A percentile compares a stretch with the other conserved stretches of the same genome.
Evolutionary conservation across 192 early-diverging fungal species (phyloP).

Genomic region (Coemansia sp.): DNA sequence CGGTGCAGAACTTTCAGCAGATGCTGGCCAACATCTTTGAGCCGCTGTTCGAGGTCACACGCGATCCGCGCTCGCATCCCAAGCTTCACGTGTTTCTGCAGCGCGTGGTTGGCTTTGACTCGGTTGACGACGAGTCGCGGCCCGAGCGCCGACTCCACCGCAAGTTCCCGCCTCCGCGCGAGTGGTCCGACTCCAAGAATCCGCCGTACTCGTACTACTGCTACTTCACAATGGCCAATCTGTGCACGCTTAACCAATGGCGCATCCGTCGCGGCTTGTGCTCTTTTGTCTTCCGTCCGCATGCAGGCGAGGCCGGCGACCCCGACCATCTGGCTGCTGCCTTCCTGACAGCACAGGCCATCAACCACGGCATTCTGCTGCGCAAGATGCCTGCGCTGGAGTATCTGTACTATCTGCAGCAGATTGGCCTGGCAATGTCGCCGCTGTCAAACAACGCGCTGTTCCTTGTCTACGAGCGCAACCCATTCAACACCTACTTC

Average conservation of each 20-base stretch:
- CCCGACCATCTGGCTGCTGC: slow-evolving; percentile 89
- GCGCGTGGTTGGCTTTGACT: slow-evolving; percentile 91
- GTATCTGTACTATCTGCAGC: slow-evolving; percentile 93
- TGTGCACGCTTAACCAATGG: slow-evolving; percentile 79
- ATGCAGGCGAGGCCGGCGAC: slow-evolving; percentile 94
- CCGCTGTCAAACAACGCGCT: slow-evolving; percentile 96
- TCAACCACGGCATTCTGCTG: slow-evolving; percentile 90
- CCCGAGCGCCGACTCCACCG: slow-evolving; percentile 77
- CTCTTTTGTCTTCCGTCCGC: slow-evolving; percentile 92
- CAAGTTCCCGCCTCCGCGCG: slow-evolving; percentile 72
- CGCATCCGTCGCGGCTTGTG: slow-evolving; percentile 74
- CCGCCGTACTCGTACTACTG: slow-evolving; percentile 95
- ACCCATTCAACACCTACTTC: slow-evolving; percentile 88
- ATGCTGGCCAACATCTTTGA: slow-evolving; percentile 81
- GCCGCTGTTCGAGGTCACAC: slow-evolving; percentile 89
- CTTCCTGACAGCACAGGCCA: slow-evolving; percentile 83
- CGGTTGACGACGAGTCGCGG: slow-evolving; percentile 94
- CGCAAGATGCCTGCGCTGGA: slow-evolving; percentile 93
- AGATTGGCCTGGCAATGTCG: slow-evolving; percentile 96
- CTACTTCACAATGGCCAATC: slow-evolving; percentile 90
- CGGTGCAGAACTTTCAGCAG: slow-evolving; percentile 72
- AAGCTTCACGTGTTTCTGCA: slow-evolving; percentile 92
- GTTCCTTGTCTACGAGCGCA: slow-evolving; percentile 90
- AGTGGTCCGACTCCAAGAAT: slow-evolving; percentile 64
- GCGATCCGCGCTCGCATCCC: slow-evolving; percentile 82